Evolutionary conservation across 805 yeast species (phyloP).

Genomic region (Saccharomycopsis synnaedendra): DNA sequence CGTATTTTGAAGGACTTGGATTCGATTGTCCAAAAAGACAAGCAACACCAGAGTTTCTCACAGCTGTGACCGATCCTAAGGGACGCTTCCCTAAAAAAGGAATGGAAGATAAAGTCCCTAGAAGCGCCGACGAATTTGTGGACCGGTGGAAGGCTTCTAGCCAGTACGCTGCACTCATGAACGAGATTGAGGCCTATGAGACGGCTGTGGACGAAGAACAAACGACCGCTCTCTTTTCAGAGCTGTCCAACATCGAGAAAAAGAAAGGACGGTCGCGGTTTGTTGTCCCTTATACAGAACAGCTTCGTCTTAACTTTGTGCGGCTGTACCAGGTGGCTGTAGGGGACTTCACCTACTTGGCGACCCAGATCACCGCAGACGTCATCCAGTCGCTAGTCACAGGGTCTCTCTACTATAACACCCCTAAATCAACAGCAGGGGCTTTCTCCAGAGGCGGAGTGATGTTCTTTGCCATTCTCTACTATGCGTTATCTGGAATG

Average conservation of each 20-base stretch:
- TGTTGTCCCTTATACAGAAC: conserved; percentile 34
- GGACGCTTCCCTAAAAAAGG: conserved; percentile 44
- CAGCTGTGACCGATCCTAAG: conserved; percentile 56
- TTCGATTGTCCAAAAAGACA: conserved; percentile 52
- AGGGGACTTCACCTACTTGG: conserved; percentile 45
- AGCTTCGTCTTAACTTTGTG: conserved; percentile 34
- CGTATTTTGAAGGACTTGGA: conserved; percentile 55
- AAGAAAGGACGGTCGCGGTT: conserved; percentile 27
- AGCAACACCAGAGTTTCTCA: conserved; percentile 60
- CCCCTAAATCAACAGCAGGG: conserved; percentile 38
- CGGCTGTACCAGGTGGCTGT: conserved; percentile 44
- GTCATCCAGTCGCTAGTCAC: conserved; percentile 45
- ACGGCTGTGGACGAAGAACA: conserved; percentile 20
- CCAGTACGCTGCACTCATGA: conserved; percentile 29
- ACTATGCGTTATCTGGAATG: conserved; percentile 36
- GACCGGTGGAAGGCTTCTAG: conserved; percentile 43
- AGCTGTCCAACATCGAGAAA: conserved; percentile 29
- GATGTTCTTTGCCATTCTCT: conserved; percentile 47
- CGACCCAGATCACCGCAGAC: conserved; percentile 37
- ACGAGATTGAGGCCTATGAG: conserved; percentile 35
- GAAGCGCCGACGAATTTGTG: conserved; percentile 51
- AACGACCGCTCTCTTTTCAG: conserved; percentile 25
- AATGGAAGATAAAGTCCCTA: conserved; percentile 41
- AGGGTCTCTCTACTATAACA: conserved; percentile 51
- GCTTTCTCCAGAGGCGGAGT: conserved; percentile 58